Base-by-base conservation (phyloP, 306 rosid species). In the Quercus alba region DNA sequence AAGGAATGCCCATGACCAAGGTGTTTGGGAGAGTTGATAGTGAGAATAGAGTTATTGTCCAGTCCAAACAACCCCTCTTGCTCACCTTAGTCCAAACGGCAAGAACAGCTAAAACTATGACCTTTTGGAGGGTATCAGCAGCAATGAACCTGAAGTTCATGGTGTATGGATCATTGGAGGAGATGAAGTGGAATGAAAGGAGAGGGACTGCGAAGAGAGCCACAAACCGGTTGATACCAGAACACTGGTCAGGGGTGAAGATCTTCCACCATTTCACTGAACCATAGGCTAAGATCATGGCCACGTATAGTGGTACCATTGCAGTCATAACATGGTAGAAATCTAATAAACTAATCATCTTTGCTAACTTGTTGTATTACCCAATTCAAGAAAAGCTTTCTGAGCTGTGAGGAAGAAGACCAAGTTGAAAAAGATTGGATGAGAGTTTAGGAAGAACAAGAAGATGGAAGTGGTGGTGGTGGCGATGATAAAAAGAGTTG, bases 261-360 rank as follows among this genome's bases (percentile, higher is more conserved):
- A 94, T 94, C 69, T 94, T 92, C 98, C 97, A 94, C 98, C 98
- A 92, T 81, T 94, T 94, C 1, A 94, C 98, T 0, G 98, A 94
- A 64, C 97, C 98, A 73, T 94, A 94, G 30, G 97, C 97, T 5
- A 94, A 77, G 66, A 94, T 79, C 98, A 94, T 94, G 2, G 98
- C 98, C 80, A 92, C 97, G 58, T 94, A 94, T 0, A 94, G 97
- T 8, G 98, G 98, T 59, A 94, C 97, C 89, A 92, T 89, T 63
- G 98, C 91, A 1, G 98, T 94, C 97, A 94, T 92, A 1, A 94
- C 98, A 81, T 94, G 97, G 84, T 94, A 94, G 81, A 94, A 92
- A 75, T 94, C 97, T 4, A 62, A 72, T 76, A 89, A 76, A 7
- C 86, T 88, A 31, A 94, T 94, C 98, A 94, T 94, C 4, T 74